Percentiles rank a stretch among this genome's conserved stretches.
phyloP scores from a whole-genome alignment of 176 grass and related monocot species.

The Themeda triandra region DNA sequence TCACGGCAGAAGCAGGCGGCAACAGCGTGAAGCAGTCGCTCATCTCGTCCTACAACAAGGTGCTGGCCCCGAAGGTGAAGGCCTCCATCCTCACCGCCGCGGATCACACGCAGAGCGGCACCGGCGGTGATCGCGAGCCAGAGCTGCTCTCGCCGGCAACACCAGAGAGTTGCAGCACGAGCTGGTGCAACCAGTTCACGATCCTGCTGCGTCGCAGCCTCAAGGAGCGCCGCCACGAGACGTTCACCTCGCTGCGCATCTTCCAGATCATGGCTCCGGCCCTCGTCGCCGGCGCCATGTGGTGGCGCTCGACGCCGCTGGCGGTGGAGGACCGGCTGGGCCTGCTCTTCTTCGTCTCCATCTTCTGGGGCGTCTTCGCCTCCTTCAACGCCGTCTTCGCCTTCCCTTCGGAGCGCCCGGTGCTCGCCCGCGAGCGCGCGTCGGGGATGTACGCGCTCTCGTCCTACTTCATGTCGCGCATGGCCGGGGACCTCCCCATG shows the following conservation, averaged over 20 bases:
- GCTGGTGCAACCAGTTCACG: constrained; percentile 71
- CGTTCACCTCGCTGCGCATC: constrained; percentile 80
- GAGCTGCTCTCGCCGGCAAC: neutral
- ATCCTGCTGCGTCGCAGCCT: constrained; percentile 83
- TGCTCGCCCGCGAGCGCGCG: constrained; percentile 64
- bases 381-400: constrained; percentile 97
- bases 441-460: constrained; percentile 93
- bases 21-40: constrained; percentile 64
- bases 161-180: constrained; percentile 32
- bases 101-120: constrained; percentile 17
- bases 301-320: constrained; percentile 74
- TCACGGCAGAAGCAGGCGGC: constrained; percentile 30
- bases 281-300: constrained; percentile 78
- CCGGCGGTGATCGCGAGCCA: neutral
- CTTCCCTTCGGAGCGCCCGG: constrained; percentile 73
- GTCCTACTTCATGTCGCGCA: constrained; percentile 78
- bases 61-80: constrained; percentile 60
- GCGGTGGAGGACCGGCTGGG: constrained; percentile 73
- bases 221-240: constrained; percentile 90
- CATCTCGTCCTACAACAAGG: constrained; percentile 63
- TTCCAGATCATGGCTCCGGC: constrained; percentile 87
- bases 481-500: constrained; percentile 90
- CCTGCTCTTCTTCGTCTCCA: constrained; percentile 97
- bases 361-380: constrained; percentile 99
- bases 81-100: constrained; percentile 30